phyloP scores from a whole-genome alignment of 23 red algal genomes.

The Cyanidiococcus yangmingshanensis region DNA sequence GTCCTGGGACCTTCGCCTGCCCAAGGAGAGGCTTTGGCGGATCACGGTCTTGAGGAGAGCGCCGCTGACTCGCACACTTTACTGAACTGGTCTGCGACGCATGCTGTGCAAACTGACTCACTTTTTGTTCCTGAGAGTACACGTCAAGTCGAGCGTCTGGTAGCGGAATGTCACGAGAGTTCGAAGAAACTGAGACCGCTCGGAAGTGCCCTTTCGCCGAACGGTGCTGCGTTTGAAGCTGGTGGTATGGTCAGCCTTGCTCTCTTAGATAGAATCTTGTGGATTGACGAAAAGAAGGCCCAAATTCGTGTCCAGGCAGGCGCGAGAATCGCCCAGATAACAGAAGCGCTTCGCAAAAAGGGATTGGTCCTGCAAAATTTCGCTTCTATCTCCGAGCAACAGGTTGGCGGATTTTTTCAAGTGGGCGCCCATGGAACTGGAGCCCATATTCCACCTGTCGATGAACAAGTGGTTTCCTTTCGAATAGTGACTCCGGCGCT shows the following conservation, averaged over 20 bases:
- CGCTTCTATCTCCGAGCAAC: constrained; percentile 86
- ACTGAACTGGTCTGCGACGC: constrained; percentile 76
- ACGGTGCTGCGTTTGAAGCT: constrained; percentile 43
- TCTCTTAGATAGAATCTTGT: constrained; percentile 50
- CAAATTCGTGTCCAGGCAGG: constrained; percentile 63
- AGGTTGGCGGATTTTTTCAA: constrained; percentile 72
- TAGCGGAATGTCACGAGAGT: constrained; percentile 27
- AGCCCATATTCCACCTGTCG: constrained; percentile 51
- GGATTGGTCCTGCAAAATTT: constrained; percentile 63
- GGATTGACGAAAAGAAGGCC: constrained; percentile 31
- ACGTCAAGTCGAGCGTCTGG: constrained; percentile 29
- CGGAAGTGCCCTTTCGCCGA: constrained; percentile 70
- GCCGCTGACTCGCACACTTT: constrained; percentile 6
- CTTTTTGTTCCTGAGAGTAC: constrained; percentile 43
- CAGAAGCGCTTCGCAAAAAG: constrained; percentile 46
- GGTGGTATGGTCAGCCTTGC: constrained; percentile 75
- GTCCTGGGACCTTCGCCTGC: background rate
- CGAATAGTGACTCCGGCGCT: constrained; percentile 51
- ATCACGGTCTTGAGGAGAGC: background rate
- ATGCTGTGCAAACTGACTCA: constrained; percentile 26
- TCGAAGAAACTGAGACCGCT: constrained; percentile 53
- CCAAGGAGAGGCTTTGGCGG: background rate
- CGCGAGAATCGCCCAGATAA: constrained; percentile 43
- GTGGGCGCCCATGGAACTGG: constrained; percentile 91
- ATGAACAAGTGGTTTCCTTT: constrained; percentile 68